Percentiles rank a stretch among this genome's conserved stretches.
These are phyloP conservation scores for Cutaneotrichosporon cavernicola DNA, from an alignment of 1,284 basidiomycete genomes.

Conservation along the genomic window DNA sequence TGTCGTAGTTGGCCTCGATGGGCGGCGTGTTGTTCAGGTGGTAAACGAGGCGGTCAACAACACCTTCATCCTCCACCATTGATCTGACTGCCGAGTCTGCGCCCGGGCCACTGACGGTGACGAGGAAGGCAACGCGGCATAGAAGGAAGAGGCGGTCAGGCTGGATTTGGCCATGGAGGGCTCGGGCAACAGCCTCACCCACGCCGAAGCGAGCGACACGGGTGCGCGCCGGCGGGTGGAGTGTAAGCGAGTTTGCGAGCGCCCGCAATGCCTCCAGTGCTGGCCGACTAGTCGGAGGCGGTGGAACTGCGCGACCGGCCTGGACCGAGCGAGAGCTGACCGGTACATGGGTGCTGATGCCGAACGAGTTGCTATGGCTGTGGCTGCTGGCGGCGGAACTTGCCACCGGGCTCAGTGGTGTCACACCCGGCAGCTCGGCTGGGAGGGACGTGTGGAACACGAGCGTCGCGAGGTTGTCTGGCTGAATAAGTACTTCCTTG, in stretches of 20 bases:
- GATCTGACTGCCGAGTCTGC: conserved; percentile 28
- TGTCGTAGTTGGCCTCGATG: conserved; percentile 30
- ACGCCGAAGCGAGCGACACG: conserved; percentile 31
- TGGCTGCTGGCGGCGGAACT: background rate
- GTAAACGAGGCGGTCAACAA: conserved; percentile 37
- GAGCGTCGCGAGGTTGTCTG: conserved; percentile 31
- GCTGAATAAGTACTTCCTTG: conserved; percentile 58
- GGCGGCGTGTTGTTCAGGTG: conserved; percentile 24
- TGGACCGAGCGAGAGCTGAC: background rate
- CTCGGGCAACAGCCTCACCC: conserved; percentile 32
- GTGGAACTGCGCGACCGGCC: background rate
- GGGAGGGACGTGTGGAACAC: conserved; percentile 40
- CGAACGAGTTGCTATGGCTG: background rate
- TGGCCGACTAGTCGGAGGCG: conserved; percentile 4
- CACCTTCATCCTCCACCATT: conserved; percentile 41
- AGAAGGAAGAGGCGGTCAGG: conserved; percentile 45
- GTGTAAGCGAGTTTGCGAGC: conserved; percentile 42
- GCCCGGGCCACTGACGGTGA: conserved; percentile 37
- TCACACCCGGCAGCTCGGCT: conserved; percentile 8
- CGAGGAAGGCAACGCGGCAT: conserved; percentile 45
- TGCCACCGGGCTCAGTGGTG: background rate
- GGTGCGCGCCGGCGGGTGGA: conserved; percentile 34
- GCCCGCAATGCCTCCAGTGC: conserved; percentile 39
- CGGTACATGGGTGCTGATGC: background rate
- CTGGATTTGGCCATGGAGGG: conserved; percentile 27